Evolutionary conservation across 805 yeast species (phyloP).

Genomic region (Wickerhamiella spandovensis): DNA sequence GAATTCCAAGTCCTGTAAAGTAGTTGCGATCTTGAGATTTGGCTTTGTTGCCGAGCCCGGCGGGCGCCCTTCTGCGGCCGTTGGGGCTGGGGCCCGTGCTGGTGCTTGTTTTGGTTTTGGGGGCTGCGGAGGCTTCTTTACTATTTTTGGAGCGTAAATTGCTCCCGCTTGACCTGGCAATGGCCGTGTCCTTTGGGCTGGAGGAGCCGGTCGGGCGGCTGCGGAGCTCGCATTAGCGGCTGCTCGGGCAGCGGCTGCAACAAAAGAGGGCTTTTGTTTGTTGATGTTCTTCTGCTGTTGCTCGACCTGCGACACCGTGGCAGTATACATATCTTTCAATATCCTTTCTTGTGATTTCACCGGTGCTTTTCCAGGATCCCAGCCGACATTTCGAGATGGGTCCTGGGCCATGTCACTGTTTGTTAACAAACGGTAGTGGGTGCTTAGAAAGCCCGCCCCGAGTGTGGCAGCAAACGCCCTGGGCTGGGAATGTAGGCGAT

Average conservation of each 20-base stretch:
- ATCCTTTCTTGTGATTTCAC: not conserved
- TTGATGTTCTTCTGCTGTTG: not conserved
- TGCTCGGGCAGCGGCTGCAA: not conserved
- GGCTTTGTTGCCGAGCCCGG: not conserved
- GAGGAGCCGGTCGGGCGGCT: not conserved
- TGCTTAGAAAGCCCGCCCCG: not conserved
- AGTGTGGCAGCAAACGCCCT: not conserved
- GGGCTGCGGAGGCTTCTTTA: not conserved
- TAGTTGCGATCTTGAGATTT: not conserved
- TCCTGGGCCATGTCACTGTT: not conserved
- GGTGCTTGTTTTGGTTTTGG: not conserved
- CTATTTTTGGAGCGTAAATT: not conserved
- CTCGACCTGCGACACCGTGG: not conserved
- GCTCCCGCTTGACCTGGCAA: not conserved
- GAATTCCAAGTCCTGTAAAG: not conserved
- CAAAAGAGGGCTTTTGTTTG: not conserved
- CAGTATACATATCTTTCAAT: not conserved
- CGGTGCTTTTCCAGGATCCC: constrained; percentile 1
- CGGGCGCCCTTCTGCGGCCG: not conserved
- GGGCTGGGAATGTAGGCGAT: not conserved
- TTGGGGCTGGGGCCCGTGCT: not conserved
- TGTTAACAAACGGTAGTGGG: not conserved
- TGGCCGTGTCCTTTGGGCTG: not conserved
- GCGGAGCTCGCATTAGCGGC: not conserved
- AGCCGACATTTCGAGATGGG: not conserved